These are phyloP conservation scores for Trichoderma parareesei DNA, from an alignment of 495 filamentous ascomycete species.

Conservation along the genomic window DNA sequence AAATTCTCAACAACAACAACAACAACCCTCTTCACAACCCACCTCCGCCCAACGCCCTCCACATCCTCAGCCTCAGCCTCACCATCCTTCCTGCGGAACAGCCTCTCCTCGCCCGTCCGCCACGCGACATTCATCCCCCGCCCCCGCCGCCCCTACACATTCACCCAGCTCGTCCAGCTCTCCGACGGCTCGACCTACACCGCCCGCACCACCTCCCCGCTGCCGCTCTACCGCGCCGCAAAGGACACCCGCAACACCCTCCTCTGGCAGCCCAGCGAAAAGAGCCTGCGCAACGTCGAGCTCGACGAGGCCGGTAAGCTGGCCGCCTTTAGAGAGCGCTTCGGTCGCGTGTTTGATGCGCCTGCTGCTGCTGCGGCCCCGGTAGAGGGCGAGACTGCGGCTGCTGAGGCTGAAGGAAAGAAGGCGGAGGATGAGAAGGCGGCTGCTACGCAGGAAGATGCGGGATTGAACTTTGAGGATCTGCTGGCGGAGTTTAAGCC, in stretches of 20 bases:
- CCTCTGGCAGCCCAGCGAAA: slow-evolving; percentile 79
- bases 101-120: slow-evolving; percentile 22
- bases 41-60: slow-evolving; percentile 8
- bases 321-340: slow-evolving; percentile 73
- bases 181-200: slow-evolving; percentile 86
- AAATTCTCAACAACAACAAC: slow-evolving; percentile 21
- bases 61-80: slow-evolving; percentile 15
- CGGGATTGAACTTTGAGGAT: slow-evolving; percentile 53
- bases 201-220: slow-evolving; percentile 79
- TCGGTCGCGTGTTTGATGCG: slow-evolving; percentile 58
- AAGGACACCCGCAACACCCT: slow-evolving; percentile 84
- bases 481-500: slow-evolving; percentile 59
- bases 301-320: slow-evolving; percentile 91
- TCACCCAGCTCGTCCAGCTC: slow-evolving; percentile 91
- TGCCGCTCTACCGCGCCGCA: slow-evolving; percentile 62
- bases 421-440: slow-evolving; percentile 33
- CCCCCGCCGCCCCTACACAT: slow-evolving; percentile 84
- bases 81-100: slow-evolving; percentile 30
- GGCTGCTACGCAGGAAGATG: slow-evolving; percentile 11
- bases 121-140: slow-evolving; percentile 84
- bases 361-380: slow-evolving; percentile 17
- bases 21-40: slow-evolving; percentile 14
- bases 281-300: slow-evolving; percentile 76
- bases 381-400: no score
- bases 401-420: no score